These are phyloP conservation scores for Cladorrhinum sp. DNA, from an alignment of 2,329 filamentous ascomycete genomes.

Conservation along the genomic window DNA sequence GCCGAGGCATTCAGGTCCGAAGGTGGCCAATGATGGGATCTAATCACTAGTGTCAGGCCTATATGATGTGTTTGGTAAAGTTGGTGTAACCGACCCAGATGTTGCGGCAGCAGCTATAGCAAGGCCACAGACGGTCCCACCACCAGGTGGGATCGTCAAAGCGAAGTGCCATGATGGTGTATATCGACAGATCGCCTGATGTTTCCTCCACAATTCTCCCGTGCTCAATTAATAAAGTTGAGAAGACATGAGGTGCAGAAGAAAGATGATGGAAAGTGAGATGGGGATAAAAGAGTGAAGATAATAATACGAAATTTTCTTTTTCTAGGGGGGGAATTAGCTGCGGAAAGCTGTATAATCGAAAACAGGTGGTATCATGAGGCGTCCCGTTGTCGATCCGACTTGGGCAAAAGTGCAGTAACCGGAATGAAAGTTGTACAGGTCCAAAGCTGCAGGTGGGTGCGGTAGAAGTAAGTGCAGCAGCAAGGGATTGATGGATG, in stretches of 20 bases:
- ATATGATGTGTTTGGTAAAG: constrained; percentile 8
- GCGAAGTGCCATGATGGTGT: not conserved
- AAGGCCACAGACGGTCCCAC: constrained; percentile 29
- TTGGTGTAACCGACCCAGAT: constrained; percentile 31
- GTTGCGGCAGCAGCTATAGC: constrained; percentile 33
- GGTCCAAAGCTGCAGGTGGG: no score
- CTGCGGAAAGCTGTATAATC: no score
- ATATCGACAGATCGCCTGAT: not conserved
- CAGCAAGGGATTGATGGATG: not conserved
- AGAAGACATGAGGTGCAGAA: not conserved
- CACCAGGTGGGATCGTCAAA: not conserved
- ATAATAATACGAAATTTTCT: no score
- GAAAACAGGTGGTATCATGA: no score
- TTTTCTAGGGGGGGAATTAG: no score
- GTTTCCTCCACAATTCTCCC: not conserved
- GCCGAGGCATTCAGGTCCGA: constrained; percentile 34
- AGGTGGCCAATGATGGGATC: constrained; percentile 31
- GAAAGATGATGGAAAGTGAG: not conserved
- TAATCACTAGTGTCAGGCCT: constrained; percentile 10
- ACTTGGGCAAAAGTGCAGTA: no score
- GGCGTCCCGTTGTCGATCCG: no score
- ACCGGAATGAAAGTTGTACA: no score
- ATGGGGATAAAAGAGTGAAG: not conserved
- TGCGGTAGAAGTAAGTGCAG: no score
- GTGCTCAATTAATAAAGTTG: not conserved